These are phyloP conservation scores for Salvia hispanica DNA, from an alignment of 257 asterid genomes.

Conservation along the genomic window DNA sequence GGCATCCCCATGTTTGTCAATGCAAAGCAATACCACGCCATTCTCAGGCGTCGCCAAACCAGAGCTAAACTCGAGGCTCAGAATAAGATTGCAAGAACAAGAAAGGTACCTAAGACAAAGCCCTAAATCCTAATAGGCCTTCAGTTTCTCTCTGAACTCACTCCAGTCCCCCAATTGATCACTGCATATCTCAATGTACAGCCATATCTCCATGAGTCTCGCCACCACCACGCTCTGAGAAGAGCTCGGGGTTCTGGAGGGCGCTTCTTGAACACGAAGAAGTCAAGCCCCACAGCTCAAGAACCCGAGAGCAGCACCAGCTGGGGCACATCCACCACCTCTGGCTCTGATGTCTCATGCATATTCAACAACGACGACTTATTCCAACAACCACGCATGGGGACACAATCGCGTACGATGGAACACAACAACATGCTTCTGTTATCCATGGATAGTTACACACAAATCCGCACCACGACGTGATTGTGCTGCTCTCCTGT, in stretches of 20 bases:
- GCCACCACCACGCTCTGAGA: slow-evolving; percentile 66
- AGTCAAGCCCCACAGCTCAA: slow-evolving; percentile 35
- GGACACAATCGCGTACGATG: slow-evolving; percentile 27
- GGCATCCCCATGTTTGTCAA: slow-evolving; percentile 67
- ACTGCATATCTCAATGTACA: slow-evolving; percentile 25
- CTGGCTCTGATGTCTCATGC: slow-evolving; percentile 58
- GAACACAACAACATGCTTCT: slow-evolving; percentile 39
- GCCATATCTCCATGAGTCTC: slow-evolving; percentile 77
- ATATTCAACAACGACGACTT: slow-evolving; percentile 52
- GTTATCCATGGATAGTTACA: slow-evolving; percentile 44
- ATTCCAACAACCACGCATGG: slow-evolving; percentile 41
- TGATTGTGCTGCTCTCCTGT: slow-evolving; percentile 29
- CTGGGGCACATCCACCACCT: slow-evolving; percentile 53
- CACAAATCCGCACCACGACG: slow-evolving; percentile 39
- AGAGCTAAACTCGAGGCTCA: slow-evolving; percentile 79
- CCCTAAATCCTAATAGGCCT: background rate
- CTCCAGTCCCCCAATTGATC: background rate
- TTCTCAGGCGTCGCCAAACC: slow-evolving; percentile 69
- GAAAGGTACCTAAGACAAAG: slow-evolving; percentile 50
- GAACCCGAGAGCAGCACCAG: slow-evolving; percentile 44
- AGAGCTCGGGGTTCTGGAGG: slow-evolving; percentile 75
- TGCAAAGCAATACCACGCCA: slow-evolving; percentile 77
- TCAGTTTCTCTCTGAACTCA: background rate
- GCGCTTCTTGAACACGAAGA: slow-evolving; percentile 60
- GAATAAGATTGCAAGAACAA: slow-evolving; percentile 50